These are phyloP conservation scores for Tillandsia fasciculata DNA, from an alignment of 176 grass and related monocot species.

Conservation along the genomic window DNA sequence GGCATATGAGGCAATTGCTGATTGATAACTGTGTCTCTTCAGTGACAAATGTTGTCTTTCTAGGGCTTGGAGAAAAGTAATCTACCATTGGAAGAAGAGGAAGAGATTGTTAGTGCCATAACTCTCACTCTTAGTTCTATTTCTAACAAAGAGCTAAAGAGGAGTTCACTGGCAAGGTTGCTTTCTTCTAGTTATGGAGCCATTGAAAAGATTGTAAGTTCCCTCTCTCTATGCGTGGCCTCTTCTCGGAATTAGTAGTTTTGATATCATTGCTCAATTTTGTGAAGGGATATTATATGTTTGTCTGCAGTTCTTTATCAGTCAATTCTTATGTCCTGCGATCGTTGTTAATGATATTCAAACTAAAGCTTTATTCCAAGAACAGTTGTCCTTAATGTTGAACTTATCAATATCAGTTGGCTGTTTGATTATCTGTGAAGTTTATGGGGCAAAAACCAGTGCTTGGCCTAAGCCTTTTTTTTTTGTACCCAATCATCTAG, in stretches of 20 bases:
- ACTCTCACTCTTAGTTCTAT: constrained; percentile 58
- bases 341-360: not conserved
- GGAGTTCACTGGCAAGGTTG: constrained; percentile 63
- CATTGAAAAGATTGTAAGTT: constrained; percentile 79
- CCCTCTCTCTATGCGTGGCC: constrained; percentile 1
- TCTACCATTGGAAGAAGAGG: constrained; percentile 69
- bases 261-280: not conserved
- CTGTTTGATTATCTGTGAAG: too few relatives aligned
- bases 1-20: not conserved
- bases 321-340: not conserved
- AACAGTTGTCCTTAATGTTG: too few relatives aligned
- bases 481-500: too few relatives aligned
- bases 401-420: too few relatives aligned
- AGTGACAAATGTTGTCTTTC: constrained; percentile 22
- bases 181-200: constrained; percentile 68
- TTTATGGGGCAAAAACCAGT: too few relatives aligned
- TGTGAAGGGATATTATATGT: not conserved
- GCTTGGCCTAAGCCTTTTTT: too few relatives aligned
- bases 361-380: too few relatives aligned
- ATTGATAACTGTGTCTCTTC: too few relatives aligned
- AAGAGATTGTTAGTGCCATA: constrained; percentile 71
- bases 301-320: not conserved
- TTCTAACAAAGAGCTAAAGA: constrained; percentile 58
- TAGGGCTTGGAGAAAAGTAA: constrained; percentile 67
- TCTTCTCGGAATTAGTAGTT: not conserved